A percentile compares a stretch with the other conserved stretches of the same genome.
Conservation (phyloP, 108 stramenopile species). For the Nitzschia sp. region DNA sequence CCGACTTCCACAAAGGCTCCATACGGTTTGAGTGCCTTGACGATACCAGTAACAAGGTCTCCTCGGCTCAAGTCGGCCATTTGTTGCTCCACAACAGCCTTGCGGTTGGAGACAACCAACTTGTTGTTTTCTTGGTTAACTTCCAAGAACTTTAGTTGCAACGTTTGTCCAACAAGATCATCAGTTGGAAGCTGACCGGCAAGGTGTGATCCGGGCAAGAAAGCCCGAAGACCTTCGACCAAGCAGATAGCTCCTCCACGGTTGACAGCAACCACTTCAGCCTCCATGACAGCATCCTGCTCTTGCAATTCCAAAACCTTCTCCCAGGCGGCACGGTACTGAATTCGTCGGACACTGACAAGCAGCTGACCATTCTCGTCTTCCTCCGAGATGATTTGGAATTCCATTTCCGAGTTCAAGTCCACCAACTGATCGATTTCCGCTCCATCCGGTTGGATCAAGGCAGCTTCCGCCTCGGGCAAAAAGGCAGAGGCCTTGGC, state of each 20-base stretch:
- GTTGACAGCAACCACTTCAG: constrained; percentile 88
- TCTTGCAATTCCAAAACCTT: constrained; percentile 65
- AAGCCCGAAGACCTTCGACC: constrained; percentile 91
- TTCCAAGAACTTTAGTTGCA: constrained; percentile 93
- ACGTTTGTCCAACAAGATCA: constrained; percentile 79
- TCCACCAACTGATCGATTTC: constrained; percentile 67
- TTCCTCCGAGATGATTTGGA: constrained; percentile 95
- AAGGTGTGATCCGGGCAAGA: constrained; percentile 94
- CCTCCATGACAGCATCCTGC: constrained; percentile 87
- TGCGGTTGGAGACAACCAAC: constrained; percentile 93
- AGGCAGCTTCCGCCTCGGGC: constrained; percentile 80
- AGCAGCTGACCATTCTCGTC: constrained; percentile 91
- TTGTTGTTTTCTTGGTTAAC: constrained; percentile 93
- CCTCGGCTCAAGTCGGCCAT: constrained; percentile 93
- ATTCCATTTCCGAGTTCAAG: constrained; percentile 78
- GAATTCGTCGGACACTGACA: constrained; percentile 86
- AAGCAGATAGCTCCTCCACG: constrained; percentile 95
- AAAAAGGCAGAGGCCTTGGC: constrained; percentile 94
- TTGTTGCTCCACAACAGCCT: constrained; percentile 91
- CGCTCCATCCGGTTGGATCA: constrained; percentile 52
- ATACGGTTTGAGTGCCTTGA: constrained; percentile 97
- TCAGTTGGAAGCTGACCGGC: constrained; percentile 87
- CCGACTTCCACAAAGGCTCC: constrained; percentile 97
- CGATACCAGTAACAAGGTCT: constrained; percentile 87
- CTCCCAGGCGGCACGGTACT: constrained; percentile 93